A percentile compares a stretch with the other conserved stretches of the same genome.
phyloP scores from a whole-genome alignment of 1,284 basidiomycete genomes.

The Ganoderma meredithae region DNA sequence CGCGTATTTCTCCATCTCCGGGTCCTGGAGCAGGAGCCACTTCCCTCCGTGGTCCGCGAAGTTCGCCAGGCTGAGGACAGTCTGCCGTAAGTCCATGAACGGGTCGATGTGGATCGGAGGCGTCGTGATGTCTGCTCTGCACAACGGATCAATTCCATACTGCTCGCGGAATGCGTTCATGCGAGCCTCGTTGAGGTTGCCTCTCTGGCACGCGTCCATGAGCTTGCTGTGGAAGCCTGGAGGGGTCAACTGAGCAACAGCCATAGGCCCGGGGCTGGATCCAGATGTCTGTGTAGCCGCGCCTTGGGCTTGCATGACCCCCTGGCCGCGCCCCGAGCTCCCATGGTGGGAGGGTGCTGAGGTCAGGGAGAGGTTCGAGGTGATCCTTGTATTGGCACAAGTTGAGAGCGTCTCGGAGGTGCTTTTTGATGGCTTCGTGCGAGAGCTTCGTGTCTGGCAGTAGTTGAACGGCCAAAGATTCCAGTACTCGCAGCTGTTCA shows the following conservation, averaged over 20 bases:
- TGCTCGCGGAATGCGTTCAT: neutral
- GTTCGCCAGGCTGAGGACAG: conserved; percentile 41
- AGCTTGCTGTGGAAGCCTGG: neutral
- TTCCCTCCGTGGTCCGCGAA: conserved; percentile 37
- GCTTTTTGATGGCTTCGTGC: conserved; percentile 38
- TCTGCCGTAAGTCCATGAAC: conserved; percentile 47
- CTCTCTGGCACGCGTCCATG: conserved; percentile 16
- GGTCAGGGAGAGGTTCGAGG: conserved; percentile 1
- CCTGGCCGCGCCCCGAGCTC: neutral
- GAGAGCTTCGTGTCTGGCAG: conserved; percentile 38
- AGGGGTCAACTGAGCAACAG: neutral
- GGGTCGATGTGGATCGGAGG: conserved; percentile 37
- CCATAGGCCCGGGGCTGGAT: neutral
- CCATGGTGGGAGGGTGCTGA: conserved; percentile 1
- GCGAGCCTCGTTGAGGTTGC: conserved; percentile 27
- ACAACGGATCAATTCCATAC: neutral
- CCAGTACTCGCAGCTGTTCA: conserved; percentile 22
- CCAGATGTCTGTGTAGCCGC: neutral
- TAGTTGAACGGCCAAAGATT: conserved; percentile 38
- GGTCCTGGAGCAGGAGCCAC: conserved; percentile 37
- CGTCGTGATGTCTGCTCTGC: neutral
- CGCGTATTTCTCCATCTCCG: conserved; percentile 32
- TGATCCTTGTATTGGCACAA: conserved; percentile 9
- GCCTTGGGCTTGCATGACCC: neutral
- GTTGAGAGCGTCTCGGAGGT: conserved; percentile 38